phyloP scores from a whole-genome alignment of 805 yeast species.

The Cyberlindnera samutprakarnensis region DNA sequence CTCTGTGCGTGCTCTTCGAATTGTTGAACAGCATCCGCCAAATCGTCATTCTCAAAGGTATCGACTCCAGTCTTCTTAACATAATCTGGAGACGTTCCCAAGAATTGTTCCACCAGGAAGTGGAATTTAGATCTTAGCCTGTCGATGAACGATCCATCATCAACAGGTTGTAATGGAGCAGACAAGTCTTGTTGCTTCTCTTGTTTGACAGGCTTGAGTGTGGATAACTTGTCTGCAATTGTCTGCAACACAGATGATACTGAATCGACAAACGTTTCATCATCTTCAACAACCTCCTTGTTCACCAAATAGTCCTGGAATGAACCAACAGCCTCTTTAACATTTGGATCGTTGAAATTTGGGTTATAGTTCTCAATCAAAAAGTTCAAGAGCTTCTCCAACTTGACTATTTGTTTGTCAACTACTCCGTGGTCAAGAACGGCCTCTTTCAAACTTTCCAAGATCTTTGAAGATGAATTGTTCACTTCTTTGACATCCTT shows the following conservation, averaged over 20 bases:
- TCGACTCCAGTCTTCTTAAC: conserved; percentile 3
- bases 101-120: conserved; percentile 14
- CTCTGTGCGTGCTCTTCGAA: conserved; percentile 4
- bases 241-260: neutral
- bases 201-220: neutral
- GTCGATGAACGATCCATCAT: conserved; percentile 4
- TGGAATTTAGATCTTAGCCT: conserved; percentile 8
- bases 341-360: conserved; percentile 70
- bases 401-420: conserved; percentile 16
- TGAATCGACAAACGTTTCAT: neutral
- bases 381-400: conserved; percentile 39
- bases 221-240: neutral
- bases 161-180: conserved; percentile 1
- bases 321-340: conserved; percentile 48
- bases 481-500: conserved; percentile 1
- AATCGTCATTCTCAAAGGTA: conserved; percentile 13
- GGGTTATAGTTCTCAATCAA: conserved; percentile 57
- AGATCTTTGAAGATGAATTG: conserved; percentile 2
- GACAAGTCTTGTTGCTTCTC: neutral
- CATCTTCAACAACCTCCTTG: conserved; percentile 2
- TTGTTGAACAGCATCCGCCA: conserved; percentile 6
- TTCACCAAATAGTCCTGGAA: conserved; percentile 38
- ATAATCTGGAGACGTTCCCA: conserved; percentile 9
- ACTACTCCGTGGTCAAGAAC: conserved; percentile 10
- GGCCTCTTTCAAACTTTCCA: conserved; percentile 4